Base-by-base conservation (phyloP, 805 yeast genomes). In the Saccharomycopsis selenospora region DNA sequence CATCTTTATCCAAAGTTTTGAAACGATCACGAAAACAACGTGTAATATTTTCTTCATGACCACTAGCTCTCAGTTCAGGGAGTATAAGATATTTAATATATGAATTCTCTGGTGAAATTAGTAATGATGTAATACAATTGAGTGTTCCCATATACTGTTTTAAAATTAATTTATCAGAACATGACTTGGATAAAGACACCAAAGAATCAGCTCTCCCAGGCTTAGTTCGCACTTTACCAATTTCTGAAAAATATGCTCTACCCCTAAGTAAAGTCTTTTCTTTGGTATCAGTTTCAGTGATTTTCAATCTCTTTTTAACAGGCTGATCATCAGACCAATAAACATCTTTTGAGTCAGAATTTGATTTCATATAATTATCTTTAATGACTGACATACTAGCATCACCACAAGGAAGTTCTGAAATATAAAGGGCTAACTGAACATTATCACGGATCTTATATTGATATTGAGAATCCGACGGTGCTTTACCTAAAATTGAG, bases 341-440 rank as follows among this genome's bases (percentile, higher is more conserved):
- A n/a, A n/a, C n/a, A n/a, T n/a, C n/a, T n/a, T n/a, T n/a, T n/a
- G n/a, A n/a, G n/a, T 11, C 7, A 27, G 29, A 14, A 33, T 20
- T 33, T 10, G 10, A 10, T 33, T 14, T 33, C 18, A 17, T 33
- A n/a, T 28, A 28, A n/a, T 28, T 28, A n/a, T n/a, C 33, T 28
- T 28, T 28, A 10, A n/a, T 28, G 33, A n/a, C 33, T n/a, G n/a
- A 72, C 78, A 88, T 75, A 4, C 95, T 82, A 0, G 86, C 80
- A 61, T 90, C 97, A 1, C 98, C 98, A 67, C 98, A 90, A 0
- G 97, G 97, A 0, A 82, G 70, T 53, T 85, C 93, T 8, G 90
- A 78, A 4, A 85, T 67, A 52, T 77, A 82, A 54, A 88, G 60
- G 0, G 80, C 82, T 47, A 88, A 62, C 43, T 68, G 59, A 41